Evolutionary conservation across 306 rosid genomes (phyloP), one percentile per base, ranked within the genome.

Genomic region (Medicago arabica): DNA sequence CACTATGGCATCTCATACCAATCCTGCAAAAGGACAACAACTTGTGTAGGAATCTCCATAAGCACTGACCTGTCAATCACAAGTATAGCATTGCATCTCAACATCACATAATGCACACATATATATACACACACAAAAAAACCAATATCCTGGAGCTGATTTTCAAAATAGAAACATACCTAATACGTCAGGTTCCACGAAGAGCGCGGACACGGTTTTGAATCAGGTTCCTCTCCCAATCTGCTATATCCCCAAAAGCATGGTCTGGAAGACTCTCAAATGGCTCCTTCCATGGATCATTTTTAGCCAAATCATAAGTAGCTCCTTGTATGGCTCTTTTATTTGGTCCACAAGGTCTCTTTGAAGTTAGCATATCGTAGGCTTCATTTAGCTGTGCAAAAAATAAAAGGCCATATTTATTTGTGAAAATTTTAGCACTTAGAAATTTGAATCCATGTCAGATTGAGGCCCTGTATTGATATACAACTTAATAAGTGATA

Each of bases 331-430:
- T 92, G 8, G 97, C 97, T 72, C 44, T 81, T 87, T 81, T 92
- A 80, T 83, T 92, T 25, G 98, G 98, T 69, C 98, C 97, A 71
- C 97, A 92, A 15, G 92, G 98, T 81, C 98, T 88, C 80, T 90
- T 90, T 41, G 92, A 78, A 72, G 93, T 92, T 61, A 95, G 74
- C 50, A 82, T 83, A 55, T 90, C 96, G 71, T 92, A 95, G 43
- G 97, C 97, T 76, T 75, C 66, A 83, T 86, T 89, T 70, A 95
- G 85, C 97, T 95, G 89, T 61, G 73, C 65, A 58, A 40, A 69
- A 67, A 77, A 74, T 62, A 69, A 39, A 73, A 64, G 23, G 17
- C 61, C 77, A 84, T 67, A 69, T 54, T 34, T 25, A 67, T 60
- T 66, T 50, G 34, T 67, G 63, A 57, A 54, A 71, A 61, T 71